Base-by-base conservation (phyloP, 2,329 filamentous ascomycete genomes). In the Myriosclerotinia scirpicola region DNA sequence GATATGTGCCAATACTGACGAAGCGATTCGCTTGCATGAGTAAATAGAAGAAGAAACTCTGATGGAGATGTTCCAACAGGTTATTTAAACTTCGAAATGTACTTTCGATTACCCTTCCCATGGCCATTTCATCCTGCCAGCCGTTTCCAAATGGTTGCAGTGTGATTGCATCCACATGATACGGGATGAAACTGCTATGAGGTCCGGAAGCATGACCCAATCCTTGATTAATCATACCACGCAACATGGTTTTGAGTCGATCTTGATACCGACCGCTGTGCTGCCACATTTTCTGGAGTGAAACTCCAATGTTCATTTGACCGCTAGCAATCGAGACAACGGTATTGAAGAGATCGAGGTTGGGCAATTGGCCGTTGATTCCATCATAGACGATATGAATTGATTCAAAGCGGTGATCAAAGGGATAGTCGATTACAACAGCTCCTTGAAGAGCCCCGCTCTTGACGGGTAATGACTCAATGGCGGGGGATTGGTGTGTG, bases 31-130 rank as follows among this genome's bases (percentile, higher is more conserved):
- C 86, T 72, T 96, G 90, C 87, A 98, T 93, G 54, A 99, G 84
- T 62, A 99, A 82, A 77, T 99, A 99, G 80, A 99, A 98, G 85
- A 99, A 99, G 82, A 99, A 99, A 77, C 93, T 97, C 80, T 99
- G 95, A 77, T 99, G 95, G 69, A 99, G 83, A 77, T 99, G 93
- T 79, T 99, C 95, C 42, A 99, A 85, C 67, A 99, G 81, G 76
- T 99, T 99, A 80, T 99, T 99, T 78, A 99, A 81, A 77, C 92
- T 97, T 73, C 95, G 85, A 77, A 96, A 96, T 3, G 95, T 85
- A 73, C 93, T 93, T 79, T 99, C 95, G 5, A 98, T 84, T 0
- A 93, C 89, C 65, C 93, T 85, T 7, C 95, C 95, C 76, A 99
- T 87, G 12, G 90, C 91, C 92, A 98, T 98, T 79, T 98, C 95